These are phyloP conservation scores for Russula griseocarnosa DNA, from an alignment of 768 basidiomycete genomes.

Conservation along the genomic window DNA sequence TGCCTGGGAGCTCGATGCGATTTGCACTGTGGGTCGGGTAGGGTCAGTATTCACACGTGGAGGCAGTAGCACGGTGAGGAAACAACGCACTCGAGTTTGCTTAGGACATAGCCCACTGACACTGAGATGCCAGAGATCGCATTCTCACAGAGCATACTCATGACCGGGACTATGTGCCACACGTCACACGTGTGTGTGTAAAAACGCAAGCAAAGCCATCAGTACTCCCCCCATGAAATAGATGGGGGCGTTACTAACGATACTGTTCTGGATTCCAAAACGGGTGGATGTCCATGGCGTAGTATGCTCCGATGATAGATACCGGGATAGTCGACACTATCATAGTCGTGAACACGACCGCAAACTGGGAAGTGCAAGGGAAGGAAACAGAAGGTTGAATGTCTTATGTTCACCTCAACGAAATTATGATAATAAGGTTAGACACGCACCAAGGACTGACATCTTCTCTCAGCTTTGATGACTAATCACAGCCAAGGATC, in stretches of 20 bases:
- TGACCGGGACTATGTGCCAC: slow-evolving; percentile 58
- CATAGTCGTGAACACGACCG: slow-evolving; percentile 62
- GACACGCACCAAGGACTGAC: neutral
- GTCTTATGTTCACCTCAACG: no score
- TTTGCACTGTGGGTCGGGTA: slow-evolving; percentile 54
- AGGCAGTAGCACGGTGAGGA: neutral
- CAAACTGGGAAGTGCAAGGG: slow-evolving; percentile 45
- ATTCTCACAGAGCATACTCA: slow-evolving; percentile 83
- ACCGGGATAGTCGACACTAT: slow-evolving; percentile 74
- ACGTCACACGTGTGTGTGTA: neutral
- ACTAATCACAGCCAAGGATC: neutral
- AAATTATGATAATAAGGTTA: no score
- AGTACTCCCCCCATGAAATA: neutral
- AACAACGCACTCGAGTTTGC: slow-evolving; percentile 61
- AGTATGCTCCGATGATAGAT: slow-evolving; percentile 69
- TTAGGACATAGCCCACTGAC: slow-evolving; percentile 63
- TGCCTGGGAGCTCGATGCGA: slow-evolving; percentile 79
- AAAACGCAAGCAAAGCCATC: neutral
- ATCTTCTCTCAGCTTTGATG: neutral
- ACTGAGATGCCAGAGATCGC: slow-evolving; percentile 76
- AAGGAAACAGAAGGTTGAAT: neutral
- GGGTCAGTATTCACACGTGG: neutral
- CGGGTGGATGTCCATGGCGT: slow-evolving; percentile 71
- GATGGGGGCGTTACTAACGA: slow-evolving; percentile 40
- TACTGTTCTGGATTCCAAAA: slow-evolving; percentile 85